phyloP scores from a whole-genome alignment of 2,329 filamentous ascomycete species.

The Torrubiellomyces zombiae region DNA sequence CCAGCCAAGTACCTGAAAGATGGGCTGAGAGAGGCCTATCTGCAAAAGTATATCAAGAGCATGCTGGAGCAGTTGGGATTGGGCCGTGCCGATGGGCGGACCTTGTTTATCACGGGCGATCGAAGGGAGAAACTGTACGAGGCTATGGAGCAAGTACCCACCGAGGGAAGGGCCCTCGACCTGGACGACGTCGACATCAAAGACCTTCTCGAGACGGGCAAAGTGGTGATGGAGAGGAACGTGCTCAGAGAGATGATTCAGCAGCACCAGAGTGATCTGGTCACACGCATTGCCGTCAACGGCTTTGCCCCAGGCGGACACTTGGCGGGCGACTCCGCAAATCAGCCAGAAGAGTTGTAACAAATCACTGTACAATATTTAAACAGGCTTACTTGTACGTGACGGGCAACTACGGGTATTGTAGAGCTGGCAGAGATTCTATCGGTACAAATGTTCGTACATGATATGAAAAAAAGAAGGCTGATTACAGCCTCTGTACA shows the following conservation, averaged over 20 bases:
- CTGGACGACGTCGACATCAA: slow-evolving; percentile 85
- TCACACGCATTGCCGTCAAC: slow-evolving; percentile 27
- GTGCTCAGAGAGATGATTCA: slow-evolving; percentile 63
- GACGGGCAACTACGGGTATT: too few species aligned
- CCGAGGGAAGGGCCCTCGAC: slow-evolving; percentile 52
- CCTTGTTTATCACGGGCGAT: slow-evolving; percentile 54
- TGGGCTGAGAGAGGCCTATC: slow-evolving; percentile 37
- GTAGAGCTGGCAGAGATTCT: too few species aligned
- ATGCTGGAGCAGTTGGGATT: slow-evolving; percentile 57
- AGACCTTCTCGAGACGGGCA: slow-evolving; percentile 70
- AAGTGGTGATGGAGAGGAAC: slow-evolving; percentile 70
- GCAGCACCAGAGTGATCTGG: slow-evolving; percentile 53
- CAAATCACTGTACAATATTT: too few species aligned
- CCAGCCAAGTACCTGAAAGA: slow-evolving; percentile 25
- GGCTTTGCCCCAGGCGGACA: slow-evolving; percentile 19
- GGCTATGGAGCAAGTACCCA: slow-evolving; percentile 45
- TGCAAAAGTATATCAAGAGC: slow-evolving; percentile 44
- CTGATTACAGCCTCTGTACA: too few species aligned
- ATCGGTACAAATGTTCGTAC: too few species aligned
- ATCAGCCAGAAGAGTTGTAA: too few species aligned
- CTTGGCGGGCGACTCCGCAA: slow-evolving; percentile 16
- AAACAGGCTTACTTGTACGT: too few species aligned
- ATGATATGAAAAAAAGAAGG: too few species aligned
- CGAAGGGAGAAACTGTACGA: slow-evolving; percentile 46
- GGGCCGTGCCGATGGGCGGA: slow-evolving; percentile 50